Evolutionary conservation across 306 rosid genomes (phyloP), one percentile per base, ranked within the genome.

Genomic region (Medicago truncatula): DNA sequence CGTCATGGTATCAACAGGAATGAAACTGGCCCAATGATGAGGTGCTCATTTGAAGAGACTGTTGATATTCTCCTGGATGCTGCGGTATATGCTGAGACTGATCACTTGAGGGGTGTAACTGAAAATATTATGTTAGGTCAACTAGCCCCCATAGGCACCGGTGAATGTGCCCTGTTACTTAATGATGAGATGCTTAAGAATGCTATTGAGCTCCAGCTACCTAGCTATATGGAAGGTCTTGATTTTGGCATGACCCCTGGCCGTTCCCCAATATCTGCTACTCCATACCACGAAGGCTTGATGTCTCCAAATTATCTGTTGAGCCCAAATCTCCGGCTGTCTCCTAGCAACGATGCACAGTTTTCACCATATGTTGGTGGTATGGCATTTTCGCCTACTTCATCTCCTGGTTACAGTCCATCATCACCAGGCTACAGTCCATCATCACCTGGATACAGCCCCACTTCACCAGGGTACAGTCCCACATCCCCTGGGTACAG

Each of bases 21-120:
- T 78, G 99, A 96, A 72, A 96, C 98, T 8, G 99, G 99, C 16
- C 99, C 99, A 17, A 92, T 96, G 99, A 96, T 96, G 99, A 87
- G 99, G 70, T 96, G 99, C 83, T 96, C 99, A 10, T 96, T 96
- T 78, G 99, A 96, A 82, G 98, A 92, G 83, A 90, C 99, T 2
- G 99, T 96, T 79, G 99, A 96, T 83, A 92, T 96, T 90, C 93
- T 96, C 25, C 93, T 92, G 66, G 99, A 92, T 80, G 99, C 99
- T 71, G 97, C 99, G 2, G 98, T 96, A 21, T 96, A 80, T 82
- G 98, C 98, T 1, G 99, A 96, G 81, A 82, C 92, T 11, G 99
- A 96, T 79, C 31, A 87, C 73, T 76, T 96, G 80, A 89, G 97
- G 86, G 99, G 99, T 60, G 99, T 96, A 4, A 92, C 98, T 11